A percentile compares a stretch with the other conserved stretches of the same genome.
These are phyloP conservation scores for Takakia lepidozioides DNA, from an alignment of 225 moss, liverwort and hornwort species.

Conservation along the genomic window DNA sequence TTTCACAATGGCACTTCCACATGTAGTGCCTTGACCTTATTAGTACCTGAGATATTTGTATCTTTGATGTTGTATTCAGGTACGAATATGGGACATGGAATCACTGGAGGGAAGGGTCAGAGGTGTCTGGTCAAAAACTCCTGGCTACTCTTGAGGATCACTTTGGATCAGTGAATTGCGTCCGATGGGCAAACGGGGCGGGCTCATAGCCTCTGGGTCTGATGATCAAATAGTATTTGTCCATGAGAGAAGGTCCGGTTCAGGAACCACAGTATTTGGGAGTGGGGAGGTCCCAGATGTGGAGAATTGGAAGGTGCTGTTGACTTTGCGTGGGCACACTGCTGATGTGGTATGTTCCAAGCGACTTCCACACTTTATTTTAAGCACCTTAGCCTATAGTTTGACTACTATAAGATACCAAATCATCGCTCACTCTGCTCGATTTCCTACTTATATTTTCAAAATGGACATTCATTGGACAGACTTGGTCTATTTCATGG, in stretches of 20 bases:
- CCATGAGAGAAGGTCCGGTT: too few relatives aligned
- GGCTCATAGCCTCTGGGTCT: constrained; percentile 83
- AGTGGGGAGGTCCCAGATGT: too few relatives aligned
- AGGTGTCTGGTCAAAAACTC: constrained; percentile 68
- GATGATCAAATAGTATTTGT: constrained; percentile 96
- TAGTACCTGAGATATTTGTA: constrained; percentile 89
- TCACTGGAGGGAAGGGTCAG: constrained; percentile 60
- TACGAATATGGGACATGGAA: constrained; percentile 94
- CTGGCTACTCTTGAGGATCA: constrained; percentile 93
- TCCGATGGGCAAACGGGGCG: constrained; percentile 94
- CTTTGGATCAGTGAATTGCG: constrained; percentile 95
- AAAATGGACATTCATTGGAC: too few relatives aligned
- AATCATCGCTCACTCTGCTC: too few relatives aligned
- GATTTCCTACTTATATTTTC: too few relatives aligned
- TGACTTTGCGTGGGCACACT: constrained; percentile 81
- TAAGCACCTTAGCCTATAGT: too few relatives aligned
- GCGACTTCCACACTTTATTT: too few relatives aligned
- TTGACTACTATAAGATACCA: too few relatives aligned
- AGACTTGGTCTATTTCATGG: too few relatives aligned
- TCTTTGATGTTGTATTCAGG: too few relatives aligned
- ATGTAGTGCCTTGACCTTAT: constrained; percentile 91
- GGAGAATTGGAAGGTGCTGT: constrained; percentile 91
- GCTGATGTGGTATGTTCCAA: constrained; percentile 76
- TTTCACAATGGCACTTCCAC: constrained; percentile 93
- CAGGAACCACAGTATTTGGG: too few relatives aligned